phyloP scores from a whole-genome alignment of 83 land plant genomes.

The Thuja plicata region DNA sequence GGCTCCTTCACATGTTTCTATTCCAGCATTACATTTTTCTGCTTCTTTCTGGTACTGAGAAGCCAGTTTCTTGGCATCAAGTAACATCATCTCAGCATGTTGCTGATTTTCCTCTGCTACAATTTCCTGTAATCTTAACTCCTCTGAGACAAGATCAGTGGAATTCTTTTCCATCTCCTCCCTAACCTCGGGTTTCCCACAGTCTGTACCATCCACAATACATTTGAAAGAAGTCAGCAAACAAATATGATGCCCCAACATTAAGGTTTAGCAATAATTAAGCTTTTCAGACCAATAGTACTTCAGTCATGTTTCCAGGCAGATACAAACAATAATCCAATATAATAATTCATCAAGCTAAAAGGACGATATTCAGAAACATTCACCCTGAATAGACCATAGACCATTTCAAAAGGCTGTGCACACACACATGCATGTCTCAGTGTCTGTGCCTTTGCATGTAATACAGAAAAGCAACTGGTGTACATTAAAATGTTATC shows the following conservation, averaged over 20 bases:
- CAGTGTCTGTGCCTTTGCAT: neutral
- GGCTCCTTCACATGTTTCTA: constrained; percentile 71
- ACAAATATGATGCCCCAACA: neutral
- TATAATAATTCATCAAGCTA: neutral
- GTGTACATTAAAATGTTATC: neutral
- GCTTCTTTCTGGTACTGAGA: constrained; percentile 73
- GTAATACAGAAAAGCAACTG: neutral
- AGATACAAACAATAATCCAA: neutral
- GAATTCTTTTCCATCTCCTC: constrained; percentile 67
- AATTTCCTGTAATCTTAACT: constrained; percentile 65
- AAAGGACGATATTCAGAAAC: neutral
- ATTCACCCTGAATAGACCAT: neutral
- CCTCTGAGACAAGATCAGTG: constrained; percentile 73
- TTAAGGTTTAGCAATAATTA: neutral
- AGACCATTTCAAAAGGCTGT: neutral
- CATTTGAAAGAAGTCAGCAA: neutral
- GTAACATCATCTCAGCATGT: constrained; percentile 58
- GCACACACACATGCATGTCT: neutral
- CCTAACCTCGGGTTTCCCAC: constrained; percentile 64
- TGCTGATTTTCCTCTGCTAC: constrained; percentile 58
- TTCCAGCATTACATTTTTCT: constrained; percentile 76
- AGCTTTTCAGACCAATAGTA: neutral
- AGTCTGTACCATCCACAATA: constrained; percentile 40
- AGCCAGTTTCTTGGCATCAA: constrained; percentile 58
- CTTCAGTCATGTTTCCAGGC: neutral